Base-by-base conservation (phyloP, 345 rosid genomes). In the Lenwebbia sp. region DNA sequence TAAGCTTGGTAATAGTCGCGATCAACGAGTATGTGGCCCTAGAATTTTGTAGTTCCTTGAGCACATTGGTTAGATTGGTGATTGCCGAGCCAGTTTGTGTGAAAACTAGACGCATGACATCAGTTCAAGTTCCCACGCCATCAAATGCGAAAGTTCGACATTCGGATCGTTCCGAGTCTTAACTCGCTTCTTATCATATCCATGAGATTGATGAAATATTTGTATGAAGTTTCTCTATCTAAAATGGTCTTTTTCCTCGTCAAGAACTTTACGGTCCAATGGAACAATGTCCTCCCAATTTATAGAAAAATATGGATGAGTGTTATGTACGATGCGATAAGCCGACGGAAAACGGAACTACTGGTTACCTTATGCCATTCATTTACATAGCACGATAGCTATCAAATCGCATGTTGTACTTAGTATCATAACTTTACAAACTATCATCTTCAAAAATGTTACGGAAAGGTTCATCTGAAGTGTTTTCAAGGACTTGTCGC, bases 391-490 rank as follows among this genome's bases (percentile, higher is more conserved):
- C 22, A 14, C 5, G 5, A 30, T 30, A 6, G 21, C 40, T 14
- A 62, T 62, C 3, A 30, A 62, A 62, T 62, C 3, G 75, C 11
- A 30, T 15, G 22, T 28, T 11, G 22, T 62, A 19, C 40, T 62
- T 4, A 7, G 3, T 62, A 28, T 28, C 17, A 30, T 14, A 28
- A 14, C 74, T 60, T 60, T 14, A 62, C 40, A 28, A 7, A 62
- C 37, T n/a, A 58, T n/a, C 62, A 57, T 26, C 30, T 57, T 26
- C 7, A 28, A 57, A 11, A 28, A 60, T 60, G 40, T n/a, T 60
- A 1, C 13, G 0, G 0, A 13, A 0, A n/a, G 37, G n/a, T n/a
- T 28, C 0, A 13, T 60, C 12, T 6, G 3, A n/a, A 60, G 19
- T 13, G 37, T 28, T 30, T 28, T n/a, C 15, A n/a, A n/a, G 37